Evolutionary conservation across 2,329 filamentous ascomycete species (phyloP).

Genomic region (Coniosporium tulheliwenetii): DNA sequence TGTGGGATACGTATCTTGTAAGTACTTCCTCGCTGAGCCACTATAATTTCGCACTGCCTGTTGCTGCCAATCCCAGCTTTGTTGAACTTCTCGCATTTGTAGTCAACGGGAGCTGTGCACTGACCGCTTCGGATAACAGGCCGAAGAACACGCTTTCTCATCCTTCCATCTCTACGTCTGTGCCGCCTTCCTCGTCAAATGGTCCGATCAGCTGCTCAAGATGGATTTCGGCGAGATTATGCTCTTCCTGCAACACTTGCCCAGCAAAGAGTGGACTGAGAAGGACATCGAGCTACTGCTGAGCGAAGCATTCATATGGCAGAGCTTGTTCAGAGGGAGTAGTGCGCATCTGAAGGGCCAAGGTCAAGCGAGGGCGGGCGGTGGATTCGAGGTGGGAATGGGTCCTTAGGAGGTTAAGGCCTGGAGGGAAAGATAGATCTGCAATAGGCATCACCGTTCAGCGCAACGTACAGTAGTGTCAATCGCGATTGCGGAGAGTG

Average conservation of each 20-base stretch:
- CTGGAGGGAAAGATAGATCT: too few species aligned
- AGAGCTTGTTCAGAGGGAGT: conserved; percentile 89
- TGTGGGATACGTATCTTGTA: conserved; percentile 99
- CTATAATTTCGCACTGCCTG: too few species aligned
- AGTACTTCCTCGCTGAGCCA: conserved; percentile 14
- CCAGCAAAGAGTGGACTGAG: conserved; percentile 88
- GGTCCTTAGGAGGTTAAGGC: too few species aligned
- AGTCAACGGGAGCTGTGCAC: too few species aligned
- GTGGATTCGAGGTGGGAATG: too few species aligned
- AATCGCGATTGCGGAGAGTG: too few species aligned
- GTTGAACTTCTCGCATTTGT: too few species aligned
- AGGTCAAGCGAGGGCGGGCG: too few species aligned
- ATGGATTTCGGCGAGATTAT: conserved; percentile 99
- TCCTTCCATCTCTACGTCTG: conserved; percentile 98
- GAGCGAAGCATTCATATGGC: conserved; percentile 97
- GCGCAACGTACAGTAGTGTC: too few species aligned
- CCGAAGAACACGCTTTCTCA: conserved; percentile 95
- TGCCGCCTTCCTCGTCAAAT: conserved; percentile 94
- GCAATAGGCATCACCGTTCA: too few species aligned
- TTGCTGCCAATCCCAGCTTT: conserved; percentile 1
- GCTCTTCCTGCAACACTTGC: conserved; percentile 96
- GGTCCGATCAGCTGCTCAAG: conserved; percentile 84
- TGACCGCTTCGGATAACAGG: conserved; percentile 34
- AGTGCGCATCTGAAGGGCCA: conserved; percentile 55
- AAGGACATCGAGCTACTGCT: conserved; percentile 94